phyloP scores from a whole-genome alignment of 2,329 filamentous ascomycete species.

The Ophiostoma perfectum region DNA sequence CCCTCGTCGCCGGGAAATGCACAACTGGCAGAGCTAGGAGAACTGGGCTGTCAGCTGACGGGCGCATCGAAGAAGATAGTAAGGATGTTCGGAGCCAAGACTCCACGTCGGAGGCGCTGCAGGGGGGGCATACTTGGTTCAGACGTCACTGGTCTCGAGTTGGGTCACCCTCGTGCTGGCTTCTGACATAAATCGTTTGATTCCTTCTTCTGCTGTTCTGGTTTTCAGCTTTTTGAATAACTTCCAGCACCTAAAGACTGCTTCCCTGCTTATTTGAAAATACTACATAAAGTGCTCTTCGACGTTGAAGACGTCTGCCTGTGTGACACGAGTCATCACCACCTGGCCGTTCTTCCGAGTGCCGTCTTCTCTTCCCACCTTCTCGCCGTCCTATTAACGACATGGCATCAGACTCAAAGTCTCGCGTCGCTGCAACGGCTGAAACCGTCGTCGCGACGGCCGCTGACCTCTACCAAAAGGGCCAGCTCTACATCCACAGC shows the following conservation, averaged over 20 bases:
- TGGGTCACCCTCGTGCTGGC: background rate
- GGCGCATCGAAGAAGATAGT: background rate
- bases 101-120: background rate
- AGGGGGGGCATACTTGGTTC: background rate
- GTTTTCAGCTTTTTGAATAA: too few relatives aligned
- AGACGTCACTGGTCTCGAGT: background rate
- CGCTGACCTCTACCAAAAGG: background rate
- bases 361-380: too few relatives aligned
- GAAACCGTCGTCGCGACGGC: background rate
- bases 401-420: background rate
- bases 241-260: too few relatives aligned
- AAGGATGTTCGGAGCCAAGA: slow-evolving; percentile 1
- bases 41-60: background rate
- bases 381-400: too few relatives aligned
- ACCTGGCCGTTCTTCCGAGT: too few relatives aligned
- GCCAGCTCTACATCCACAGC: background rate
- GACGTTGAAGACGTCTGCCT: too few relatives aligned
- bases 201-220: background rate
- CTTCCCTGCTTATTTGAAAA: too few relatives aligned
- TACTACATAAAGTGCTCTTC: too few relatives aligned
- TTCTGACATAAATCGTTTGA: background rate
- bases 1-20: background rate
- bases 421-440: background rate
- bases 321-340: too few relatives aligned
- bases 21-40: background rate